Evolutionary conservation across 192 early-diverging fungal genomes (phyloP), one percentile per base, ranked within the genome.

Genomic region (Diversispora epigaea): DNA sequence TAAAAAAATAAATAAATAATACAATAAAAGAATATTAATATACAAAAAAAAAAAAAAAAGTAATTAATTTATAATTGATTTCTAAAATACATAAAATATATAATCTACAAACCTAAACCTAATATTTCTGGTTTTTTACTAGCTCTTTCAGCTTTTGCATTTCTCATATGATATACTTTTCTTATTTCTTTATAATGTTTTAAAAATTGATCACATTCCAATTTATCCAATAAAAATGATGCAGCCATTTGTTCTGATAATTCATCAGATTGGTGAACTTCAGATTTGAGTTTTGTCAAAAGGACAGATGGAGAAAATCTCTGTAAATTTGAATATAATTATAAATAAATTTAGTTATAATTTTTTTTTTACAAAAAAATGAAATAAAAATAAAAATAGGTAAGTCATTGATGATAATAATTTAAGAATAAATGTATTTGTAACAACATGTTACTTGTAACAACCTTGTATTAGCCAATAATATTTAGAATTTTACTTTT

Each of bases 161-260:
- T 79, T 73, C 83, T 77, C 57, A 84, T 58, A 80, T 84, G 83
- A 77, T 80, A 84, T 40, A 84, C 83, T 65, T 84, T 84, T 60
- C 83, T 75, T 21, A 84, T 60, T n/a, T 84, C 83, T 73, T 81
- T 44, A 61, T 79, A 84, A 52, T 82, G 78, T 58, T 82, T 82
- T n/a, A 82, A 76, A 82, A 84, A 84, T 12, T 56, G 65, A 43
- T 84, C 83, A 44, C 75, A 65, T 66, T 82, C 79, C 14, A 82
- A 46, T 44, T 71, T 76, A 62, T 79, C 81, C 32, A 80, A 78
- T 68, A 84, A 76, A 67, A 84, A 84, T 32, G 79, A 80, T 46
- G 77, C 77, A 21, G 81, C 83, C 8, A 84, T 78, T 39, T 79
- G 80, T 60, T 84, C 83, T 10, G 81, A 82, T 56, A 84, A 46